phyloP scores from a whole-genome alignment of 345 rosid genomes.

The Eucalyptus marginata region DNA sequence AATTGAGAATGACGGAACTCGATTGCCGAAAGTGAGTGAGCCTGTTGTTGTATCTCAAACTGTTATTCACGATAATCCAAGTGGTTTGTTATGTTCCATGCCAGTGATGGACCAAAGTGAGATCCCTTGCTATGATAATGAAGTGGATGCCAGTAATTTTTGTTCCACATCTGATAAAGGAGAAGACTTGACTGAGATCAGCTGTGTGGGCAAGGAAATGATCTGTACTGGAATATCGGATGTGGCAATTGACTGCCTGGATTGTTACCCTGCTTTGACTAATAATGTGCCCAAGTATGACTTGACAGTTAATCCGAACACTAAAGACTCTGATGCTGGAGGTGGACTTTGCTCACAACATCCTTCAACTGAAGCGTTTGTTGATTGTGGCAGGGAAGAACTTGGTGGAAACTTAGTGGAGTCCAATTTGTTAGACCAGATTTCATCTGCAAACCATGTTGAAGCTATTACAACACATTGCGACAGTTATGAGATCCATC shows the following conservation, averaged over 20 bases:
- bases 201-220: not conserved
- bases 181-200: slow-evolving; percentile 3
- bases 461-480: not conserved
- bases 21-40: slow-evolving; percentile 25
- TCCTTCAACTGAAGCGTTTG: slow-evolving; percentile 1
- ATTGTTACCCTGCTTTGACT: not conserved
- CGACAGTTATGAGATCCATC: not conserved
- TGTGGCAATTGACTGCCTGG: not conserved
- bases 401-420: slow-evolving; percentile 3
- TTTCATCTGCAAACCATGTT: not conserved
- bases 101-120: slow-evolving; percentile 36
- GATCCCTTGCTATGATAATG: slow-evolving; percentile 42
- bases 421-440: slow-evolving; percentile 1
- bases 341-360: not conserved
- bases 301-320: not conserved
- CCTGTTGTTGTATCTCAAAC: slow-evolving; percentile 31
- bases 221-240: not conserved
- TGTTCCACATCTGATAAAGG: not conserved
- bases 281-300: slow-evolving; percentile 5
- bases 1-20: slow-evolving; percentile 5
- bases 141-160: slow-evolving; percentile 21
- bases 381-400: slow-evolving; percentile 6
- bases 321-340: slow-evolving; percentile 7
- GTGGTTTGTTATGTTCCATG: slow-evolving; percentile 31
- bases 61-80: slow-evolving; percentile 24